These are phyloP conservation scores for Pinus tabuliformis DNA, from an alignment of 75 land plant genomes.

Conservation along the genomic window DNA sequence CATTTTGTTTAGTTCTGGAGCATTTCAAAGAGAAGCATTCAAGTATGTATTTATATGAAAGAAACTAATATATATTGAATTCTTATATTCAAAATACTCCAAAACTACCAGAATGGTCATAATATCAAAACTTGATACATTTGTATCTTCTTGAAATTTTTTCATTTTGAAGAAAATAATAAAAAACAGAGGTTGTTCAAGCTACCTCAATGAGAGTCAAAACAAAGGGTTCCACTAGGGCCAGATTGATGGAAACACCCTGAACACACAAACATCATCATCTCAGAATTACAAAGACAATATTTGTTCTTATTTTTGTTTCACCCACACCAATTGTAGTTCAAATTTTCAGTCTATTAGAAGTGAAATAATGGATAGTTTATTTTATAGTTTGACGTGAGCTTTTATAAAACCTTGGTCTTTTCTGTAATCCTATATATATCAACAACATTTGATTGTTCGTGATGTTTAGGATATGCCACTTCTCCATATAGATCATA, in stretches of 20 bases:
- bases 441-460: slow-evolving; percentile 88
- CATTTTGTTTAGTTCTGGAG: neutral
- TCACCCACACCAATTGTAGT: neutral
- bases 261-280: slow-evolving; percentile 14
- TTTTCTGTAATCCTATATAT: slow-evolving; percentile 87
- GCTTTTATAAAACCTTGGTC: slow-evolving; percentile 66
- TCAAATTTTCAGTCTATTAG: neutral
- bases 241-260: slow-evolving; percentile 95
- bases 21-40: neutral
- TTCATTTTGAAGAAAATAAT: neutral
- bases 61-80: neutral
- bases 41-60: no score
- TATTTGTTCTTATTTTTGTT: no score
- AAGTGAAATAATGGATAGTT: neutral
- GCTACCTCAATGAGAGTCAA: slow-evolving; percentile 86
- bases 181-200: neutral
- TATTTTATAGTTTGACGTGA: neutral
- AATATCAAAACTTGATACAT: neutral
- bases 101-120: neutral
- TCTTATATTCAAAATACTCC: neutral
- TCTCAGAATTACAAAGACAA: neutral
- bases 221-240: slow-evolving; percentile 93
- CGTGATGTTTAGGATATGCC: slow-evolving; percentile 92
- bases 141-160: neutral
- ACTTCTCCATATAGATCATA: slow-evolving; percentile 92